Percentiles rank a stretch among this genome's conserved stretches.
Conservation (phyloP, 352 stramenopile genomes). For the Phytophthora chlamydospora region DNA sequence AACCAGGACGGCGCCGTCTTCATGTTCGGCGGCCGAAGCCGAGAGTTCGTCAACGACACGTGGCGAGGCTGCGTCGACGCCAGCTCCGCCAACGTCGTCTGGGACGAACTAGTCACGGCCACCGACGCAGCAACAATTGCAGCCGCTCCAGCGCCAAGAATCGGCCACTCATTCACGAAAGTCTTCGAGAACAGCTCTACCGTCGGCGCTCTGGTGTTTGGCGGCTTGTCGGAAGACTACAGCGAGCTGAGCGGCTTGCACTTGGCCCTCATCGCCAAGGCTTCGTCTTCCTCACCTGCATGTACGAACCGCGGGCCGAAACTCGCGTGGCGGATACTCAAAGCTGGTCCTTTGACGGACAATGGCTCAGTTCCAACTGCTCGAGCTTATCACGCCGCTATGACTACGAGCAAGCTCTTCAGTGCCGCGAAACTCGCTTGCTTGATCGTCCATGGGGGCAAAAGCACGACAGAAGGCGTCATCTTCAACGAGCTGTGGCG, state of each 20-base stretch:
- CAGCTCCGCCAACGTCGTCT: slow-evolving; percentile 41
- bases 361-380: slow-evolving; percentile 29
- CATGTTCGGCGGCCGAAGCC: slow-evolving; percentile 62
- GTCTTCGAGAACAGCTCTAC: slow-evolving; percentile 55
- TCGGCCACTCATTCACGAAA: slow-evolving; percentile 65
- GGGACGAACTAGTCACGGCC: slow-evolving; percentile 56
- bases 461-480: slow-evolving; percentile 38
- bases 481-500: slow-evolving; percentile 82
- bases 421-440: slow-evolving; percentile 38
- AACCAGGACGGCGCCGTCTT: slow-evolving; percentile 39
- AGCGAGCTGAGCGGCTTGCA: slow-evolving; percentile 47
- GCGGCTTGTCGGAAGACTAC: slow-evolving; percentile 56
- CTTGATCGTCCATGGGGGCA: slow-evolving; percentile 65
- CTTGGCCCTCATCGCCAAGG: slow-evolving; percentile 51
- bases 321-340: slow-evolving; percentile 49
- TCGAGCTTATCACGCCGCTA: slow-evolving; percentile 54
- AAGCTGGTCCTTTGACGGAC: slow-evolving; percentile 7
- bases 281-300: slow-evolving; percentile 10
- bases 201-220: slow-evolving; percentile 52
- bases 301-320: slow-evolving; percentile 36
- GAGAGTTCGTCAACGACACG: slow-evolving; percentile 62
- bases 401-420: slow-evolving; percentile 46
- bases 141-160: slow-evolving; percentile 43
- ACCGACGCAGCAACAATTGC: slow-evolving; percentile 39
- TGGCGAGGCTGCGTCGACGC: slow-evolving; percentile 66